These are phyloP conservation scores for Penicillium mononematosum DNA, from an alignment of 495 filamentous ascomycete species.

Conservation along the genomic window DNA sequence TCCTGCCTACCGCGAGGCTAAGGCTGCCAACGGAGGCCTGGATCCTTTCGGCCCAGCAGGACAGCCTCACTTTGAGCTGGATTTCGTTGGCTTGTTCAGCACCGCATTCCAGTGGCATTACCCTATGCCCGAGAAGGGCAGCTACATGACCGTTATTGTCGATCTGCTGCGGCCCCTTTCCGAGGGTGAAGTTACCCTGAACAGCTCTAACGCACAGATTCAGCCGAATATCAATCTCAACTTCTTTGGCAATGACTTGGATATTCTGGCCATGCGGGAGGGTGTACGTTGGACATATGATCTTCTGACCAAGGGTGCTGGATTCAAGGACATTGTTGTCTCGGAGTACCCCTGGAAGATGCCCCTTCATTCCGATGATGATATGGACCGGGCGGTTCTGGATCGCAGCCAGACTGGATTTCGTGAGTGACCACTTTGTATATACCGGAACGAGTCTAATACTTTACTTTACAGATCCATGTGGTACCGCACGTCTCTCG, in stretches of 20 bases:
- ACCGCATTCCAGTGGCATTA: conserved; percentile 66
- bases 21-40: conserved; percentile 47
- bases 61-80: conserved; percentile 65
- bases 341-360: conserved; percentile 61
- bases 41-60: conserved; percentile 56
- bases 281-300: conserved; percentile 56
- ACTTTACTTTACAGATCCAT: conserved; percentile 37
- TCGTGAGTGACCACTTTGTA: conserved; percentile 30
- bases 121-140: conserved; percentile 48
- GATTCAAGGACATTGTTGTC: conserved; percentile 55
- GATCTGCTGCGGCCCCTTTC: conserved; percentile 58
- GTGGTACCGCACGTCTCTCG: conserved; percentile 53
- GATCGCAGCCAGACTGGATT: conserved; percentile 54
- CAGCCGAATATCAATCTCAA: conserved; percentile 61
- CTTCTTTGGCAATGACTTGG: conserved; percentile 56
- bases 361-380: conserved; percentile 54
- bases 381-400: conserved; percentile 55
- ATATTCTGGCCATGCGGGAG: conserved; percentile 56
- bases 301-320: conserved; percentile 53
- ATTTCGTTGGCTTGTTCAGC: conserved; percentile 61
- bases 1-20: conserved; percentile 49
- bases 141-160: conserved; percentile 57
- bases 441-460: not conserved
- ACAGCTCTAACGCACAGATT: conserved; percentile 48
- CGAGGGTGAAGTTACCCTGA: conserved; percentile 51